A percentile compares a stretch with the other conserved stretches of the same genome.
Evolutionary conservation across 2,329 filamentous ascomycete genomes (phyloP).

Genomic region (Corinectria fuckeliana): DNA sequence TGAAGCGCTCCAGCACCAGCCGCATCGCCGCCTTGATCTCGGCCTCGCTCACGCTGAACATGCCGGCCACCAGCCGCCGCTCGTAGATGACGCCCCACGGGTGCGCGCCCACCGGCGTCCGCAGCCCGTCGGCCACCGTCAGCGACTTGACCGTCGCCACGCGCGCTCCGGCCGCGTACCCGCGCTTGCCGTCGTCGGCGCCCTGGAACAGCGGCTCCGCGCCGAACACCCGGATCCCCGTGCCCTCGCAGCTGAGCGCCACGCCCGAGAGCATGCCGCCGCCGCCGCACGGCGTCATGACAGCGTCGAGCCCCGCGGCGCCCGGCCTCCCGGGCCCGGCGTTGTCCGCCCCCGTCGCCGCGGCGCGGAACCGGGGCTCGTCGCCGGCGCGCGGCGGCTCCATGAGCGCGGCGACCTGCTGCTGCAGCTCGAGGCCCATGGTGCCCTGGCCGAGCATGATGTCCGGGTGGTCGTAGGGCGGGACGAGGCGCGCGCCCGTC

Average conservation of each 20-base stretch:
- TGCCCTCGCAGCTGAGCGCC: slow-evolving; percentile 76
- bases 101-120: slow-evolving; percentile 78
- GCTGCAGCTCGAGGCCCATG: slow-evolving; percentile 79
- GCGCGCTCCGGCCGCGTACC: slow-evolving; percentile 68
- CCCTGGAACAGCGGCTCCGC: slow-evolving; percentile 85
- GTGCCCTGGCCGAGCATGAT: slow-evolving; percentile 96
- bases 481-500: slow-evolving; percentile 81
- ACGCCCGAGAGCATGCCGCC: slow-evolving; percentile 88
- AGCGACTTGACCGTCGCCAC: slow-evolving; percentile 74
- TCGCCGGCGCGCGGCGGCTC: slow-evolving; percentile 31
- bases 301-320: slow-evolving; percentile 61
- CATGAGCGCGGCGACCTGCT: slow-evolving; percentile 69
- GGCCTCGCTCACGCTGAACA: slow-evolving; percentile 79
- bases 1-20: slow-evolving; percentile 85
- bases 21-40: slow-evolving; percentile 80
- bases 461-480: slow-evolving; percentile 91
- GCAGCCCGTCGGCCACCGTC: slow-evolving; percentile 87
- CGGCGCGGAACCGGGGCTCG: slow-evolving; percentile 24
- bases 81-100: slow-evolving; percentile 83
- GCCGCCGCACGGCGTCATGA: slow-evolving; percentile 85
- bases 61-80: slow-evolving; percentile 69
- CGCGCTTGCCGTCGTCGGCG: slow-evolving; percentile 81
- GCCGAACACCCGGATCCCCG: slow-evolving; percentile 79
- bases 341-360: slow-evolving; percentile 30
- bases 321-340: slow-evolving; percentile 10